Base-by-base conservation (phyloP, 2,329 filamentous ascomycete species). In the Alternaria arbusti region DNA sequence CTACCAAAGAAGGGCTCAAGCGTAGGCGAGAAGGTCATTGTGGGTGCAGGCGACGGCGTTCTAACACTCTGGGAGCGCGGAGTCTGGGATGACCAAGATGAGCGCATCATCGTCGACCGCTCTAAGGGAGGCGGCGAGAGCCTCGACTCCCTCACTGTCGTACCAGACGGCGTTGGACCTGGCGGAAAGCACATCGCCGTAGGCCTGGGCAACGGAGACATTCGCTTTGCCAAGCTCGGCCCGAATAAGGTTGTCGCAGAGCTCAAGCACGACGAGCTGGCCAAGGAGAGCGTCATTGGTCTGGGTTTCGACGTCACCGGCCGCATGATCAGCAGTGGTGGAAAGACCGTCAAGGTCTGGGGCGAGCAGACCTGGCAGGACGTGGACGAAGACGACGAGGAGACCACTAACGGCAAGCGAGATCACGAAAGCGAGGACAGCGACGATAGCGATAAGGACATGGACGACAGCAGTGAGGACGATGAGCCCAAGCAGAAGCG, bases 31-130 rank as follows among this genome's bases (percentile, higher is more conserved):
- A 91, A 91, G 76, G 86, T 96, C 4, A 80, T 96, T 3, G 92
- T 94, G 0, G 91, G 92, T 36, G 93, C 92, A 25, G 90, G 88
- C 17, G 90, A 88, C 45, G 96, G 96, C 4, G 89, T 97, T 2
- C 79, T 98, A 66, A 97, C 94, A 5, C 83, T 98, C 7, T 99
- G 96, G 94, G 95, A 99, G 79, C 91, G 91, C 70, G 95, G 95
- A 1, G 89, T 92, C 1, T 98, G 96, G 95, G 94, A 97, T 74
- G 95, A 98, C 78, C 93, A 97, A 78, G 92, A 96, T 71, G 94
- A 97, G 81, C 88, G 94, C 56, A 91, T 97, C 72, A 88, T 91
- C 52, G 88, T 97, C 9, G 90, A 93, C 69, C 80, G 82, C 26
- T 83, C 82, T 22, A 81, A 84, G 10, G 86, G 85, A 20, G 90